Evolutionary conservation across 345 rosid genomes (phyloP).

Genomic region (Salix caprea): DNA sequence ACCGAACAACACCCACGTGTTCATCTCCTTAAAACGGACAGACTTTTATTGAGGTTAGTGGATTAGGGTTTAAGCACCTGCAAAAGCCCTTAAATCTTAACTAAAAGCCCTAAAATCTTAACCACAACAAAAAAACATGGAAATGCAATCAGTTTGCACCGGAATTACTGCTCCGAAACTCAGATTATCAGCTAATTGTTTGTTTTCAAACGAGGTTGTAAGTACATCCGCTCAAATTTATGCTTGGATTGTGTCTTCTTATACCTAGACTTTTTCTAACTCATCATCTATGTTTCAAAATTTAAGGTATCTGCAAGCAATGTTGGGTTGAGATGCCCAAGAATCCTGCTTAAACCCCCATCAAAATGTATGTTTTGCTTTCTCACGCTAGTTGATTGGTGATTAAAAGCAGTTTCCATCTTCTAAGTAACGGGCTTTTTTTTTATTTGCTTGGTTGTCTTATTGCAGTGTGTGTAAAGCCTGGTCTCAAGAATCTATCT

Average conservation of each 20-base stretch:
- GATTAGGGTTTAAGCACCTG: not conserved
- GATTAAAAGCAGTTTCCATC: not conserved
- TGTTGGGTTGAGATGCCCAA: conserved; percentile 17
- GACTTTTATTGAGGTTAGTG: not conserved
- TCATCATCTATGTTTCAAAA: conserved; percentile 10
- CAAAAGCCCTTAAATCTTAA: not conserved
- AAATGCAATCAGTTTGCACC: conserved; percentile 42
- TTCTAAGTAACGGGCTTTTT: not conserved
- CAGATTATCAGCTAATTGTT: conserved; percentile 15
- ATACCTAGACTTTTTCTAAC: not conserved
- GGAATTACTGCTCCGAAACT: conserved; percentile 40
- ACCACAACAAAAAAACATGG: conserved; percentile 28
- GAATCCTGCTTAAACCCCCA: conserved; percentile 9
- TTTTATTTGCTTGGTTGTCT: not conserved
- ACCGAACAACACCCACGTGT: not conserved
- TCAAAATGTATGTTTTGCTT: conserved; percentile 27
- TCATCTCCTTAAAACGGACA: not conserved
- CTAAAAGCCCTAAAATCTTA: conserved; percentile 15
- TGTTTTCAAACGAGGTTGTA: conserved; percentile 27
- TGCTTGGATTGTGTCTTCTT: not conserved
- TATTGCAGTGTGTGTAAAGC: conserved; percentile 23
- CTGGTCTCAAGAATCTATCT: conserved; percentile 10
- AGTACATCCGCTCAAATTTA: conserved; percentile 14
- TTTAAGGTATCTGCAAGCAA: conserved; percentile 31
- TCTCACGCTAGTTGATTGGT: not conserved